Evolutionary conservation across 2,329 filamentous ascomycete species (phyloP), one percentile per base, ranked within the genome.

Genomic region (Mycosphaerella sp.): DNA sequence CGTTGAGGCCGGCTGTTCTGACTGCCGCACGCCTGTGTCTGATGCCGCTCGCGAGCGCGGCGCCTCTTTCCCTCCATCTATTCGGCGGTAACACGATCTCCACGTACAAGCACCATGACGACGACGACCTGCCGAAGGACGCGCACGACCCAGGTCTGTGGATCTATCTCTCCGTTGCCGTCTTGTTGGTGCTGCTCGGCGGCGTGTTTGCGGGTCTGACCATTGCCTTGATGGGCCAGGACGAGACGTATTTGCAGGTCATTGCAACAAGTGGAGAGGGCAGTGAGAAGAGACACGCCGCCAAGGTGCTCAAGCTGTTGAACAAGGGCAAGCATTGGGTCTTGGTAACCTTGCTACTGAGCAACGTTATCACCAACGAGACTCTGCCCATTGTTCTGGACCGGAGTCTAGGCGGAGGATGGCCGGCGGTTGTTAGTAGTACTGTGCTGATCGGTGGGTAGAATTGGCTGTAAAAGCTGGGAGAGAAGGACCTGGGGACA

Each of bases 351-450:
- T 74, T 98, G 21, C 79, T 98, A 6, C 76, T 98, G 50, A 89
- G 89, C 69, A 98, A 98, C 69, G 93, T 98, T 66, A 94, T 98
- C 63, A 95, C 94, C 59, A 97, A 98, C 70, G 93, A 97, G 72
- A 94, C 91, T 2, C 76, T 96, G 12, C 93, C 93, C 25, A 95
- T 98, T 56, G 88, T 98, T 9, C 79, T 98, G 45, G 93, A 98
- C 71, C 79, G 93, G 50, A 95, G 89, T 50, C 80, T 98, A 14
- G 93, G 93, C 27, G 93, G 93, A 59, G 93, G 93, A 58, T 90
- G 94, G 76, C 90, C 91, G 55, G 93, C 93, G 55, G 89, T 97
- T 17, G 78, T 97, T 46, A 89, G 90, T 63, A 94, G 89, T 74
- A 98, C 93, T 1, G 81, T 94, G 12, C 74, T 97, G 56, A 97